Conservation (phyloP, 2,329 filamentous ascomycete genomes). For the Clarireedia homoeocarpa region DNA sequence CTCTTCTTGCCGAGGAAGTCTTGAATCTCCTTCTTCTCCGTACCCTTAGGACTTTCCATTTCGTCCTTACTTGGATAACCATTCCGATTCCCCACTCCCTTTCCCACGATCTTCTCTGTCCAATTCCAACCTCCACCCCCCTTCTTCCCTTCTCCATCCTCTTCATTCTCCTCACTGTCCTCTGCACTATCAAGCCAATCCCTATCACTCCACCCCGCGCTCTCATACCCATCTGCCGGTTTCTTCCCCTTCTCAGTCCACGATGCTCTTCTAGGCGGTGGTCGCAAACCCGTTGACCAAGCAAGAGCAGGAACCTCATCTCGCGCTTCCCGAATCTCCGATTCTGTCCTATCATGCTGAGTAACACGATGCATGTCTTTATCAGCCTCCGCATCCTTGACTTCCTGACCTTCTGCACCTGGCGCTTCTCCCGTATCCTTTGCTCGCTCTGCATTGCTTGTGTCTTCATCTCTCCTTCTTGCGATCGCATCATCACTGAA, state of each 20-base stretch:
- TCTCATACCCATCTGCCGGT: constrained; percentile 35
- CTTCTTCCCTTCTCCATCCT: constrained; percentile 29
- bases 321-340: constrained; percentile 39
- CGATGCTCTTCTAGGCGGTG: not conserved
- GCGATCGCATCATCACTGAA: constrained; percentile 70
- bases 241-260: not conserved
- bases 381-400: constrained; percentile 17
- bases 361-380: constrained; percentile 20
- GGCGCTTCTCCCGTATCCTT: constrained; percentile 49
- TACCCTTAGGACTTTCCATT: too few relatives aligned
- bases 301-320: constrained; percentile 29
- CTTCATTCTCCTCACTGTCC: constrained; percentile 29
- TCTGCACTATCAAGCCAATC: constrained; percentile 52
- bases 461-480: constrained; percentile 57
- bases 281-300: constrained; percentile 10
- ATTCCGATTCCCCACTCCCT: constrained; percentile 15
- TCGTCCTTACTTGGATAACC: too few relatives aligned
- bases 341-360: constrained; percentile 35
- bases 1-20: too few relatives aligned
- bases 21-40: too few relatives aligned
- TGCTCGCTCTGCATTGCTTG: constrained; percentile 61
- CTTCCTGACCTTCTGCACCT: constrained; percentile 59
- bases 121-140: constrained; percentile 39
- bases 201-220: constrained; percentile 54
- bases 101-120: constrained; percentile 48